Evolutionary conservation across 768 basidiomycete genomes (phyloP), one percentile per base, ranked within the genome.

Genomic region (Goffeauzyma gilvescens): DNA sequence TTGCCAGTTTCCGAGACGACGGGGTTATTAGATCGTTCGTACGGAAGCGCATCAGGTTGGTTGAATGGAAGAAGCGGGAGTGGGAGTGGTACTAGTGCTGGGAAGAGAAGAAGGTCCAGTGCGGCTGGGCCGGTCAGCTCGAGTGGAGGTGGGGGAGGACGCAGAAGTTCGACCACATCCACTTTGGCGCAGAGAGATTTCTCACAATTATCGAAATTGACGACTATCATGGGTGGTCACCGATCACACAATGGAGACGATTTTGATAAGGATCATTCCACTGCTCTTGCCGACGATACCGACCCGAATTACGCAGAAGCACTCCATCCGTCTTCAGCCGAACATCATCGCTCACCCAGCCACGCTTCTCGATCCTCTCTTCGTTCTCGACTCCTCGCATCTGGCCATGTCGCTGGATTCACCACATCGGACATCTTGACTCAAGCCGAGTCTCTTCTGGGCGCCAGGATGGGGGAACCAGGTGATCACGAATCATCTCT

Each of bases 361-460:
- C 14, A 28, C 17, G 34, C 18, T 26, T 45, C 37, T 32, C 44
- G n/a, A 4, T 44, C 35, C 4, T 13, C 22, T 4, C 28, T 25
- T 9, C 25, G 41, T 14, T 36, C 35, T 22, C 27, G 41, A 18
- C 21, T 42, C 30, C 32, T 35, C 9, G 32, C 35, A 36, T 40
- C 28, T 3, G 32, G 15, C 20, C 20, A 18, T 13, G 24, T n/a
- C n/a, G n/a, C 35, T 5, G 40, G 49, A 32, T 38, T 45, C 37
- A 39, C 44, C 2, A 28, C 41, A 18, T n/a, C 39, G 7, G 49
- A 42, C n/a, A 15, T 41, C 6, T 25, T 46, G 14, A 55, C 50
- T 6, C 54, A 55, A 37, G 53, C 55, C 6, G 50, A 45, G 1
- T 34, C 52, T 2, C 53, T 51, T 20, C 32, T 58, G 20, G 42